Base-by-base conservation (phyloP, 108 stramenopile species). In the Stephanodiscus minutulus region DNA sequence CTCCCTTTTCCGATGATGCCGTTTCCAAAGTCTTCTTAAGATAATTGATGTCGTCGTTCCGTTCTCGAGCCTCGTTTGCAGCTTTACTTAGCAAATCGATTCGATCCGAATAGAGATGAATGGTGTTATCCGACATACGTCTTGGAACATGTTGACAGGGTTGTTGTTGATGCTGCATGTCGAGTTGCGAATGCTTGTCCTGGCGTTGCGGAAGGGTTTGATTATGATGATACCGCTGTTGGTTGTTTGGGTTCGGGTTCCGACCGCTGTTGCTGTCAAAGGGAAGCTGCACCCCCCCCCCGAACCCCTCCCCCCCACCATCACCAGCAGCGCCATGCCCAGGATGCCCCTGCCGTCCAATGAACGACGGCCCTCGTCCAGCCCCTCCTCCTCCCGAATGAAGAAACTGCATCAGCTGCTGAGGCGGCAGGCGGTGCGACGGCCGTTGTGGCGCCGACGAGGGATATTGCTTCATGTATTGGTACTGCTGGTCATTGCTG, bases 31-130 rank as follows among this genome's bases (percentile, higher is more conserved):
- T 73, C 29, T 58, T n/a, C 20, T 31, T 46, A 11, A 74, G 58
- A 60, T 74, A 74, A 44, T 64, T 66, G 47, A 74, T 66, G 11
- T 58, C 65, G 48, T 43, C 55, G 6, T 74, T 66, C 22, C 60
- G 65, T 67, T 52, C 54, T 31, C 47, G 64, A 13, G 73, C 73
- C 44, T 66, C 56, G 46, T 58, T 74, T 13, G 73, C 64, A 1
- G 73, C 64, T 12, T 58, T 65, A 46, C 60, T 54, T 2, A 74
- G n/a, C 29, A 74, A 29, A 58, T 74, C 57, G 8, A 74, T 66
- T 20, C 73, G 65, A 50, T 65, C 57, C 15, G 73, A 49, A 46
- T 59, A 64, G 0, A 74, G 56, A 20, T 57, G 59, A 18, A 39
- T 21, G 55, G 17, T 17, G 7, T 39, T 9, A 41, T 60, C 59